Percentiles rank a stretch among this genome's conserved stretches.
These are phyloP conservation scores for Symbiodinium natans DNA, from an alignment of 73 alveolate species.

Conservation along the genomic window DNA sequence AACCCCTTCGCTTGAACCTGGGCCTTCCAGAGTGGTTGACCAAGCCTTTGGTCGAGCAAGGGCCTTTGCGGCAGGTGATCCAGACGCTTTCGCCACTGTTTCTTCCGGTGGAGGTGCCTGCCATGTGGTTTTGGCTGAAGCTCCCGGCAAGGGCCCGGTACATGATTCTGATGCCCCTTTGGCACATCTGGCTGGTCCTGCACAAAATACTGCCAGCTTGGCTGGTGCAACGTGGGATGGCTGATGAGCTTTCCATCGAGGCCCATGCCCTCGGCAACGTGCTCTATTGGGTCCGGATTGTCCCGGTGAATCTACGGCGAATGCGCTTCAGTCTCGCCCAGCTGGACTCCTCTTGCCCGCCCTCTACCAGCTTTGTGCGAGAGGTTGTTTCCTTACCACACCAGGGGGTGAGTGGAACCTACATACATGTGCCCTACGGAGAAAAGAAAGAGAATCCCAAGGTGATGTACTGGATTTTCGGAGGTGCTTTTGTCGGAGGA, in stretches of 20 bases:
- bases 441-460: not conserved
- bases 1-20: slow-evolving; percentile 38
- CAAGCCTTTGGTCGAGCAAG: slow-evolving; percentile 51
- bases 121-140: slow-evolving; percentile 33
- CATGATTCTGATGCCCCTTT: slow-evolving; percentile 10
- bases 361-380: not conserved
- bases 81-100: slow-evolving; percentile 47
- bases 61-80: slow-evolving; percentile 21
- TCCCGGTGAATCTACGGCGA: slow-evolving; percentile 39
- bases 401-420: slow-evolving; percentile 48
- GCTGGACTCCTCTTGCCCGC: slow-evolving; percentile 76
- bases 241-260: slow-evolving; percentile 59
- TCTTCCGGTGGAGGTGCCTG: slow-evolving; percentile 58
- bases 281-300: slow-evolving; percentile 65
- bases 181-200: slow-evolving; percentile 37
- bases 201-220: slow-evolving; percentile 52
- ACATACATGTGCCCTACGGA: slow-evolving; percentile 28
- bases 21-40: slow-evolving; percentile 54
- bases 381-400: slow-evolving; percentile 32
- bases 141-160: slow-evolving; percentile 58
- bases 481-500: slow-evolving; percentile 80
- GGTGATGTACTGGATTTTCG: slow-evolving; percentile 71
- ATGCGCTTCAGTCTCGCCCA: slow-evolving; percentile 75
- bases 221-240: slow-evolving; percentile 53
- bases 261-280: slow-evolving; percentile 64